These are phyloP conservation scores for Nicotiana attenuata DNA, from an alignment of 257 asterid species.

Conservation along the genomic window DNA sequence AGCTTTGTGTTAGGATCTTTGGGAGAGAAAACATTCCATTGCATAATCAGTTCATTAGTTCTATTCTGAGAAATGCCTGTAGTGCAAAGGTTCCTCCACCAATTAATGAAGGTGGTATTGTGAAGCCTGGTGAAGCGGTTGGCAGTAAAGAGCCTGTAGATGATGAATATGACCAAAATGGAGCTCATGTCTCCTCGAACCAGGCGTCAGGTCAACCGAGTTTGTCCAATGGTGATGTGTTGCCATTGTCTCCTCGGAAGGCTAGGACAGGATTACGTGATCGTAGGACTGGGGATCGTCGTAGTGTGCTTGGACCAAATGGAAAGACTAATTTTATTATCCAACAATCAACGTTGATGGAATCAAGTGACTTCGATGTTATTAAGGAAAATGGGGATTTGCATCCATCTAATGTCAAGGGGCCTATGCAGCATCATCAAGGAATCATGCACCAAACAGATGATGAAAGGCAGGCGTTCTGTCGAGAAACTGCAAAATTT, in stretches of 20 bases:
- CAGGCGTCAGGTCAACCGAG: conserved; percentile 46
- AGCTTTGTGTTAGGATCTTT: conserved; percentile 56
- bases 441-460: conserved; percentile 16
- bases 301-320: conserved; percentile 50
- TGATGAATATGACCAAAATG: conserved; percentile 49
- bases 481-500: conserved; percentile 25
- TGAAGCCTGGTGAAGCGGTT: conserved; percentile 24
- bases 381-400: conserved; percentile 51
- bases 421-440: conserved; percentile 31
- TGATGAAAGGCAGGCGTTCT: conserved; percentile 18
- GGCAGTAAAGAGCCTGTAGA: conserved; percentile 39
- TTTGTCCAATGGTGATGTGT: conserved; percentile 57
- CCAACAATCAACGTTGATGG: conserved; percentile 31
- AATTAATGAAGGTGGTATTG: conserved; percentile 32
- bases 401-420: conserved; percentile 32
- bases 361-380: conserved; percentile 25
- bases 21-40: conserved; percentile 77
- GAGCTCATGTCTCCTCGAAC: conserved; percentile 44
- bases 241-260: conserved; percentile 62
- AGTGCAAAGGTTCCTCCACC: conserved; percentile 61
- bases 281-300: conserved; percentile 55
- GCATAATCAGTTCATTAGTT: conserved; percentile 75
- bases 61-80: conserved; percentile 66
- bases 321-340: conserved; percentile 40
- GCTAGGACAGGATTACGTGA: conserved; percentile 61